Percentiles rank a stretch among this genome's conserved stretches.
Evolutionary conservation across 805 yeast genomes (phyloP).

Genomic region (Wickerhamiella sergipiensis): DNA sequence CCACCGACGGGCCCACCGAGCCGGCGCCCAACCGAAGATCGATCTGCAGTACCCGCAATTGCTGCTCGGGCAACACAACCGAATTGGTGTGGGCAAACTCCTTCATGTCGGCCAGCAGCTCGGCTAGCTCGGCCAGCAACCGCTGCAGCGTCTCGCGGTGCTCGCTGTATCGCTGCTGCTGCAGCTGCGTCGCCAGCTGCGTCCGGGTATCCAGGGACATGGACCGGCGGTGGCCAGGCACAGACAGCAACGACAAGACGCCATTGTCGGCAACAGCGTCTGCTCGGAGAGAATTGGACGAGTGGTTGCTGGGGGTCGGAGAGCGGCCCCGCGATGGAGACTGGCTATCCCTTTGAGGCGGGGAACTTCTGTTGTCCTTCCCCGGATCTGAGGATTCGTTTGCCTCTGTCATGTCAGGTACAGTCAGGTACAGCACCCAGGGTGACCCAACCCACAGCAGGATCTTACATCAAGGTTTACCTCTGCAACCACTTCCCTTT

Average conservation of each 20-base stretch:
- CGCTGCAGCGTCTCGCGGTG: constrained; percentile 52
- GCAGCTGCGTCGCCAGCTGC: constrained; percentile 41
- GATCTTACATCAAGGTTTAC: too few relatives aligned
- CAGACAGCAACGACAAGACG: constrained; percentile 11
- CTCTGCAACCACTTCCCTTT: too few relatives aligned
- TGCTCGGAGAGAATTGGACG: constrained; percentile 3
- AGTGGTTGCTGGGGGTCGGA: background rate
- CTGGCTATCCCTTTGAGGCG: background rate
- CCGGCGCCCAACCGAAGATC: constrained; percentile 43
- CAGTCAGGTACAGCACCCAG: background rate
- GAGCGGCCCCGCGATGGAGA: background rate
- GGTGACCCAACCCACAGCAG: too few relatives aligned
- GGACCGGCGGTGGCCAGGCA: constrained; percentile 12
- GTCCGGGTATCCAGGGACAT: constrained; percentile 22
- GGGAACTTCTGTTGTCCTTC: background rate
- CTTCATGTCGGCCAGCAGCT: constrained; percentile 20
- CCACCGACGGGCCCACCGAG: constrained; percentile 39
- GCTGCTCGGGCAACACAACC: constrained; percentile 5
- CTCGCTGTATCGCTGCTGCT: constrained; percentile 66
- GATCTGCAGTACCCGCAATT: constrained; percentile 49
- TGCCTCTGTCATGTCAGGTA: background rate
- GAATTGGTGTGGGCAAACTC: constrained; percentile 5
- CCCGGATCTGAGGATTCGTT: background rate
- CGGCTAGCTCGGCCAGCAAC: constrained; percentile 19
- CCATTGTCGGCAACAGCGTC: constrained; percentile 21